Percentiles rank a stretch among this genome's conserved stretches.
phyloP scores from a whole-genome alignment of 805 yeast species.

The Alloascoidea hylecoeti region DNA sequence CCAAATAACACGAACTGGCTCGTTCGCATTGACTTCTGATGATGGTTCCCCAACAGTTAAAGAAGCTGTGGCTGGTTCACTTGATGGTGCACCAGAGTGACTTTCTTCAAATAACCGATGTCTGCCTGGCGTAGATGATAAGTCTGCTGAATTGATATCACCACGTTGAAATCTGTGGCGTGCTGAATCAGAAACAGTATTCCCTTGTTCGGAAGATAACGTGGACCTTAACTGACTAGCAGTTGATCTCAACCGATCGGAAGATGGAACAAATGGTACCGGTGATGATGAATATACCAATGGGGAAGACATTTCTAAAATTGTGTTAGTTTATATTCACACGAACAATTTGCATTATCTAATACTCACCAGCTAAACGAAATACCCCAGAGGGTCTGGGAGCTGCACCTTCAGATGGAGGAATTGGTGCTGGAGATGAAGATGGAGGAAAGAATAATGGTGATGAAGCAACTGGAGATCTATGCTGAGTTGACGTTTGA shows the following conservation, averaged over 20 bases:
- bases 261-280: constrained; percentile 11
- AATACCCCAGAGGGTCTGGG: constrained; percentile 13
- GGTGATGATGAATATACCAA: constrained; percentile 26
- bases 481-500: neutral
- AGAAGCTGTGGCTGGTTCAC: constrained; percentile 3
- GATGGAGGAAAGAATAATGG: constrained; percentile 19
- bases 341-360: neutral
- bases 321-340: constrained; percentile 4
- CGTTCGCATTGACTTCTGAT: constrained; percentile 28
- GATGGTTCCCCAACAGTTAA: constrained; percentile 6
- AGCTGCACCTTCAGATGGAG: constrained; percentile 12
- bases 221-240: constrained; percentile 5
- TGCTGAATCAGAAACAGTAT: constrained; percentile 17
- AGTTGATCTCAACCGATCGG: constrained; percentile 3
- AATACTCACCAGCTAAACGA: constrained; percentile 4
- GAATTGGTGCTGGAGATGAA: constrained; percentile 7
- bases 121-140: constrained; percentile 55
- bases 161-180: constrained; percentile 40
- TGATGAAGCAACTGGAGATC: constrained; percentile 11
- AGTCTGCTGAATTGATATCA: constrained; percentile 60
- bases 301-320: constrained; percentile 27
- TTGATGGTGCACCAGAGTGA: no score
- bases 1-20: constrained; percentile 90
- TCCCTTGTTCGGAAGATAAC: constrained; percentile 12
- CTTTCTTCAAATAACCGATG: constrained; percentile 43